Conservation (phyloP, 2,329 filamentous ascomycete species). For the Nannizziopsis barbatae region DNA sequence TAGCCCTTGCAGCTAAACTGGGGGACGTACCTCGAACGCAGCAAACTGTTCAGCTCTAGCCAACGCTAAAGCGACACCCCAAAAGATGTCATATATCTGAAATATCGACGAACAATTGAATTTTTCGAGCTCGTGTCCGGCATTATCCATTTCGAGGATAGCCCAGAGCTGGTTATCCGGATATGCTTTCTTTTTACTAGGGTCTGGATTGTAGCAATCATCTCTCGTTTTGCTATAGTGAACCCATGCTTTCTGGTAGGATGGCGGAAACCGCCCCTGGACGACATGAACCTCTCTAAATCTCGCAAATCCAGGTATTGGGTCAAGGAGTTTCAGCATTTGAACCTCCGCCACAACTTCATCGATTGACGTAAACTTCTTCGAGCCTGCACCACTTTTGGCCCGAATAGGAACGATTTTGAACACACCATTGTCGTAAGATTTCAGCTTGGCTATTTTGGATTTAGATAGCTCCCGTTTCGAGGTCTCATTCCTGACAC, state of each 20-base stretch:
- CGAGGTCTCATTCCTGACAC: slow-evolving; percentile 30
- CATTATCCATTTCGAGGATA: slow-evolving; percentile 55
- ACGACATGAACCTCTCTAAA: slow-evolving; percentile 50
- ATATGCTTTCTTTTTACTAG: slow-evolving; percentile 43
- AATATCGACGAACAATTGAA: slow-evolving; percentile 34
- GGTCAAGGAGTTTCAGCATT: slow-evolving; percentile 47
- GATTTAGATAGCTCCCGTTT: slow-evolving; percentile 28
- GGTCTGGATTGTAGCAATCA: slow-evolving; percentile 46
- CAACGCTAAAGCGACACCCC: slow-evolving; percentile 52
- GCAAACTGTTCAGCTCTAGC: slow-evolving; percentile 51
- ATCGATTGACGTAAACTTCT: slow-evolving; percentile 36
- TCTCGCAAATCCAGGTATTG: slow-evolving; percentile 52
- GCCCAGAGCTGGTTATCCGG: slow-evolving; percentile 50
- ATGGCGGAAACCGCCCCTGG: slow-evolving; percentile 43
- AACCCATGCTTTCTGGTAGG: slow-evolving; percentile 40
- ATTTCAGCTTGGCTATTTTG: slow-evolving; percentile 29
- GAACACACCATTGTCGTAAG: slow-evolving; percentile 36
- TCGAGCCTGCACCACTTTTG: slow-evolving; percentile 31
- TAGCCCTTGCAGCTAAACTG: neutral
- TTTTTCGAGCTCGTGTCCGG: slow-evolving; percentile 47
- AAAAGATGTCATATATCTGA: slow-evolving; percentile 54
- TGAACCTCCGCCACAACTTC: slow-evolving; percentile 42
- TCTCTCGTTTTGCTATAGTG: slow-evolving; percentile 32
- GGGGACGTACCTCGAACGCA: slow-evolving; percentile 42
- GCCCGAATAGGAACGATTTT: slow-evolving; percentile 40